Percentiles rank a stretch among this genome's conserved stretches.
Conservation (phyloP, 805 yeast genomes). For the Cephaloascus albidus region DNA sequence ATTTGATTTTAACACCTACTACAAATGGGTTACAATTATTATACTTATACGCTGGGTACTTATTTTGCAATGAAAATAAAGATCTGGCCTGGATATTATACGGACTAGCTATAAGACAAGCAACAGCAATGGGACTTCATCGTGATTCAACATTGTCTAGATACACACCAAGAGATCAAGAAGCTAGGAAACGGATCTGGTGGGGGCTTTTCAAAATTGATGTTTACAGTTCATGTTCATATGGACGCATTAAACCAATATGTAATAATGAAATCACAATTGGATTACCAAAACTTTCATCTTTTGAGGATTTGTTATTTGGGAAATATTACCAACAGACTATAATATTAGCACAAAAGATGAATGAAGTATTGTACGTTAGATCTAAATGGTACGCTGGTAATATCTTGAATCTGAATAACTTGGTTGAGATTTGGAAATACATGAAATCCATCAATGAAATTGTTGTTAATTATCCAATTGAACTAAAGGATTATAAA, state of each 20-base stretch:
- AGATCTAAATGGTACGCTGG: conserved; percentile 19
- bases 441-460: conserved; percentile 21
- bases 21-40: conserved; percentile 35
- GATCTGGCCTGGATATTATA: conserved; percentile 39
- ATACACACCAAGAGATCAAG: conserved; percentile 19
- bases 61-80: conserved; percentile 33
- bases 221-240: background rate
- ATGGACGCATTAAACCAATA: background rate
- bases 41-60: conserved; percentile 29
- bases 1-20: conserved; percentile 33
- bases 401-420: conserved; percentile 26
- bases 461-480: conserved; percentile 23
- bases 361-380: conserved; percentile 29
- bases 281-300: background rate
- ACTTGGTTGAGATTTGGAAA: conserved; percentile 28
- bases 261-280: conserved; percentile 5
- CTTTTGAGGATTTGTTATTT: conserved; percentile 28
- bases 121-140: conserved; percentile 37
- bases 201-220: conserved; percentile 37
- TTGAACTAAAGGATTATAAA: conserved; percentile 18
- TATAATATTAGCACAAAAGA: conserved; percentile 1
- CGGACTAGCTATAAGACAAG: conserved; percentile 38
- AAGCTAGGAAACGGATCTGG: conserved; percentile 28
- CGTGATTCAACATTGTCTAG: conserved; percentile 23
- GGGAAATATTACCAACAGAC: conserved; percentile 12